These are phyloP conservation scores for Clarireedia homoeocarpa DNA, from an alignment of 2,329 filamentous ascomycete species.

Conservation along the genomic window DNA sequence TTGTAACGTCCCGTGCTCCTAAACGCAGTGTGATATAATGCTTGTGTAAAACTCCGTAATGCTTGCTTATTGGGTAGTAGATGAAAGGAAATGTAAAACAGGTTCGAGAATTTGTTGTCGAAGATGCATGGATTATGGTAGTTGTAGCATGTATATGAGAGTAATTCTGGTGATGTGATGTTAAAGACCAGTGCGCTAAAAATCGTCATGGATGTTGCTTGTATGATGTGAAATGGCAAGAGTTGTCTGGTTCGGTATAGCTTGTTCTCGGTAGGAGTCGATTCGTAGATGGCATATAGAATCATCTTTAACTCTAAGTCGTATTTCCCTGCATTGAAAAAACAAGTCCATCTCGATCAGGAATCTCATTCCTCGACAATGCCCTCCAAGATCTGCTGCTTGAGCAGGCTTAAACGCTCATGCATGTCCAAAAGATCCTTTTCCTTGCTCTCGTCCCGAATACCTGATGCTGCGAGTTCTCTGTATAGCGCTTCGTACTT, in stretches of 20 bases:
- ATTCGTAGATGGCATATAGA: no score
- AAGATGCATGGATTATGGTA: neutral
- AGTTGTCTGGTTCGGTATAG: neutral
- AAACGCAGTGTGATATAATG: neutral
- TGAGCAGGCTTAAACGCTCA: constrained; percentile 46
- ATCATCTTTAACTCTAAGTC: no score
- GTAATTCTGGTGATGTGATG: neutral
- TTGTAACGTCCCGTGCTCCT: neutral
- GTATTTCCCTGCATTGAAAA: no score
- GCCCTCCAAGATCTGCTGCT: constrained; percentile 41
- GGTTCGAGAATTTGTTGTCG: neutral
- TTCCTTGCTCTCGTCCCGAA: constrained; percentile 45
- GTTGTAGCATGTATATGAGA: neutral
- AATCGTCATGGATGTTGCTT: no score
- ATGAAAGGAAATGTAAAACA: no score
- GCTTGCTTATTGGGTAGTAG: neutral
- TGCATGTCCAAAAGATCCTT: constrained; percentile 47
- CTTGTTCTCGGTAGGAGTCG: no score
- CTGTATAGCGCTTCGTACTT: constrained; percentile 49
- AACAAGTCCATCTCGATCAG: no score
- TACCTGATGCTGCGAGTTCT: constrained; percentile 37
- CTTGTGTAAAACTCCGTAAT: neutral
- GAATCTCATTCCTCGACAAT: constrained; percentile 15
- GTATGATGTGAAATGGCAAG: neutral
- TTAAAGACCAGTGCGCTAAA: no score